These are phyloP conservation scores for Irpex sp. DNA, from an alignment of 1,284 basidiomycete species.

Conservation along the genomic window DNA sequence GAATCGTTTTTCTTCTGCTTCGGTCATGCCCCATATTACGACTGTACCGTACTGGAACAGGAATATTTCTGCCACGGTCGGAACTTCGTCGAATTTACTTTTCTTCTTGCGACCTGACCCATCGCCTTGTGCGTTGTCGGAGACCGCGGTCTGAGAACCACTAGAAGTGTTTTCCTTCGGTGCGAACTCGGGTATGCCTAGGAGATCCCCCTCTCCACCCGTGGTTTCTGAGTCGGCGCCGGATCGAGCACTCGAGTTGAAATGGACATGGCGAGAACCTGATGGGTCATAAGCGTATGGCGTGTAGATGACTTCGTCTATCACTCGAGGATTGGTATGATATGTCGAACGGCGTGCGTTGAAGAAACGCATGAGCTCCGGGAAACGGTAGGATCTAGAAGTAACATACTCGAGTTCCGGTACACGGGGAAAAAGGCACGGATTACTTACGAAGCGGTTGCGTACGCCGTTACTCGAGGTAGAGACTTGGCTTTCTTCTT, in stretches of 20 bases:
- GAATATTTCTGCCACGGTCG: slow-evolving; percentile 84
- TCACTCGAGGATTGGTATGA: slow-evolving; percentile 77
- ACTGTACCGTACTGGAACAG: slow-evolving; percentile 93
- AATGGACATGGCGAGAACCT: slow-evolving; percentile 24
- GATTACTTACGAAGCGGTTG: slow-evolving; percentile 77
- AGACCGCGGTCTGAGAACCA: slow-evolving; percentile 21
- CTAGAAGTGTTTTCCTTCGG: slow-evolving; percentile 17
- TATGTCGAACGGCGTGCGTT: slow-evolving; percentile 79
- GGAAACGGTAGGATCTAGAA: slow-evolving; percentile 79
- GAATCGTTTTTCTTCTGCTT: slow-evolving; percentile 87
- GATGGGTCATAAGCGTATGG: slow-evolving; percentile 72
- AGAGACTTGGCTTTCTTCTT: slow-evolving; percentile 93
- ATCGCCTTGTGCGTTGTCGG: slow-evolving; percentile 21
- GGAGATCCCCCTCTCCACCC: slow-evolving; percentile 55
- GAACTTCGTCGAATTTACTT: slow-evolving; percentile 62
- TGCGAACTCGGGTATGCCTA: slow-evolving; percentile 68
- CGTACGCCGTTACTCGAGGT: slow-evolving; percentile 94
- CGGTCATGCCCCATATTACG: slow-evolving; percentile 97
- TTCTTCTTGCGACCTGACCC: slow-evolving; percentile 39
- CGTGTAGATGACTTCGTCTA: slow-evolving; percentile 82
- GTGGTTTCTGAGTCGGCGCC: slow-evolving; percentile 16
- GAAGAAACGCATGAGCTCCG: slow-evolving; percentile 86
- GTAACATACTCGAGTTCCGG: background rate
- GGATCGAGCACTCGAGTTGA: slow-evolving; percentile 18
- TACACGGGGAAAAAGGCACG: background rate